Percentiles rank a stretch among this genome's conserved stretches.
phyloP scores from a whole-genome alignment of 768 basidiomycete genomes.

The Lentinula boryana region DNA sequence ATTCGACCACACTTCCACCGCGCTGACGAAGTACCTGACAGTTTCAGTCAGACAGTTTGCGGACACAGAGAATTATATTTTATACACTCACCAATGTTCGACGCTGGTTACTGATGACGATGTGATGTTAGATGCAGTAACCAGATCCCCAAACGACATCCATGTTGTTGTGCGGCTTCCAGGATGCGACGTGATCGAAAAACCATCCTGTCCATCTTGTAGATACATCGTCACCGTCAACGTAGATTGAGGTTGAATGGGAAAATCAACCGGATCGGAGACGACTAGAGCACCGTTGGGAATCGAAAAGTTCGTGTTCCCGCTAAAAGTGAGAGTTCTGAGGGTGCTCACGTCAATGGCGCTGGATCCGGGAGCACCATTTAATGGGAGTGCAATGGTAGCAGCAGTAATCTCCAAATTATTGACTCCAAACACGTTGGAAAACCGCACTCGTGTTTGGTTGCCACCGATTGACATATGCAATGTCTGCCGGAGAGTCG shows the following conservation, averaged over 20 bases:
- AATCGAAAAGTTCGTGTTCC: slow-evolving; percentile 28
- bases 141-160: slow-evolving; percentile 6
- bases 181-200: slow-evolving; percentile 39
- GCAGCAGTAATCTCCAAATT: slow-evolving; percentile 38
- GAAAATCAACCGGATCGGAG: slow-evolving; percentile 38
- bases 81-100: slow-evolving; percentile 5
- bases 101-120: slow-evolving; percentile 15
- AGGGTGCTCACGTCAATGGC: slow-evolving; percentile 29
- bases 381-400: slow-evolving; percentile 33
- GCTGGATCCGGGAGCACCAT: slow-evolving; percentile 29
- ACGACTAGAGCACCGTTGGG: slow-evolving; percentile 40
- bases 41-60: neutral
- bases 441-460: slow-evolving; percentile 38
- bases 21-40: slow-evolving; percentile 37
- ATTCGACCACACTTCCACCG: slow-evolving; percentile 34
- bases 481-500: slow-evolving; percentile 45
- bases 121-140: slow-evolving; percentile 19
- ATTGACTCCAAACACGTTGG: slow-evolving; percentile 40
- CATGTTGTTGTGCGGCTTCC: slow-evolving; percentile 39
- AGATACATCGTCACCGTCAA: slow-evolving; percentile 37
- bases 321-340: slow-evolving; percentile 37
- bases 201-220: slow-evolving; percentile 32
- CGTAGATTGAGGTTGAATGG: slow-evolving; percentile 29
- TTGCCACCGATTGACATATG: slow-evolving; percentile 33
- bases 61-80: neutral